phyloP scores from a whole-genome alignment of 306 rosid species.

The Vicia sativa region DNA sequence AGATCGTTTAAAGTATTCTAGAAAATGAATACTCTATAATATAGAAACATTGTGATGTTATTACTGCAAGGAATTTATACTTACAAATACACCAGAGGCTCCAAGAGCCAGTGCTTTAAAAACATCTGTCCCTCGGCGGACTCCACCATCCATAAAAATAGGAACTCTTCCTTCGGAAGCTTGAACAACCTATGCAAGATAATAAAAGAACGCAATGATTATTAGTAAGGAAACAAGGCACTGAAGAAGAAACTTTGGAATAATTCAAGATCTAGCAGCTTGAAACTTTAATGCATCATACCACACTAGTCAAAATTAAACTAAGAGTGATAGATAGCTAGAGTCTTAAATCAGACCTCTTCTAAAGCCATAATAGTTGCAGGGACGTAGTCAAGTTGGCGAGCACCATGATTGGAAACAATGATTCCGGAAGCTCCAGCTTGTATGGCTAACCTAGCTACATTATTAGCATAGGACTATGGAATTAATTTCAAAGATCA shows the following conservation, averaged over 20 bases:
- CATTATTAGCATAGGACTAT: slow-evolving; percentile 23
- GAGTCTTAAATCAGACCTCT: slow-evolving; percentile 47
- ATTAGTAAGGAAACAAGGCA: slow-evolving; percentile 11
- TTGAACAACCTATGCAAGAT: slow-evolving; percentile 57
- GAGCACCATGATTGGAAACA: slow-evolving; percentile 96
- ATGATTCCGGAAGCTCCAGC: slow-evolving; percentile 83
- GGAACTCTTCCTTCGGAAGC: slow-evolving; percentile 86
- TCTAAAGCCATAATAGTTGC: slow-evolving; percentile 84
- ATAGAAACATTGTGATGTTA: not conserved
- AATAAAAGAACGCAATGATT: not conserved
- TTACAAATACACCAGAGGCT: slow-evolving; percentile 86
- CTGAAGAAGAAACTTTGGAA: not conserved
- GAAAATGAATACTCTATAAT: not conserved
- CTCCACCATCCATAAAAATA: slow-evolving; percentile 90
- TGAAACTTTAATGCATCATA: slow-evolving; percentile 35
- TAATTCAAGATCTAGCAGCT: not conserved
- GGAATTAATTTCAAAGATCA: slow-evolving; percentile 11
- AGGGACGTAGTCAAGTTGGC: slow-evolving; percentile 92
- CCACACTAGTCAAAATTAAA: not conserved
- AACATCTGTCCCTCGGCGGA: slow-evolving; percentile 90
- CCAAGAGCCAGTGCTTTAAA: slow-evolving; percentile 96
- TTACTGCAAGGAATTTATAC: slow-evolving; percentile 14
- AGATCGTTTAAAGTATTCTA: not conserved
- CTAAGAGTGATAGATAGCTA: not conserved
- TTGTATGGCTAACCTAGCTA: slow-evolving; percentile 78